Conservation (phyloP, 1,284 basidiomycete genomes). For the Cryptococcus floricola region DNA sequence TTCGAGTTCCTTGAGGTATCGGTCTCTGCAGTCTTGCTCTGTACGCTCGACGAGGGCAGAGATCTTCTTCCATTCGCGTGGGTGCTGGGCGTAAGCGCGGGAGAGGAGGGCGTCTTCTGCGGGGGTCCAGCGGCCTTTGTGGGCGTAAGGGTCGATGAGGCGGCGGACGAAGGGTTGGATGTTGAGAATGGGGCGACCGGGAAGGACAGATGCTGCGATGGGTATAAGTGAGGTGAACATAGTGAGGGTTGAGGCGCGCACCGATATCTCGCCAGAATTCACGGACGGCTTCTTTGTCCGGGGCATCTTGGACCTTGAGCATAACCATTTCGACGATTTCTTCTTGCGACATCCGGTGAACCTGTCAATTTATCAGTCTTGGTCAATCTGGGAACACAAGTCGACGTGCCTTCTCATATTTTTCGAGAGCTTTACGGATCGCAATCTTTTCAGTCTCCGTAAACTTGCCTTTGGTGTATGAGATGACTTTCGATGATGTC, state of each 20-base stretch:
- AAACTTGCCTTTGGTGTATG: constrained; percentile 36
- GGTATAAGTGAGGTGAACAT: not conserved
- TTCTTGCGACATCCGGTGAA: constrained; percentile 20
- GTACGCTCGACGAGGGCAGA: constrained; percentile 32
- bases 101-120: constrained; percentile 35
- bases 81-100: constrained; percentile 26
- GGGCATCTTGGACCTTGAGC: constrained; percentile 17
- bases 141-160: constrained; percentile 35
- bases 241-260: constrained; percentile 7
- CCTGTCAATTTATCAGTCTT: constrained; percentile 10
- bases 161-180: constrained; percentile 36
- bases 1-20: constrained; percentile 31
- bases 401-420: constrained; percentile 22
- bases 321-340: constrained; percentile 32
- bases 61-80: constrained; percentile 37
- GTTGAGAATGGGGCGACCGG: constrained; percentile 40
- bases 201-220: constrained; percentile 24
- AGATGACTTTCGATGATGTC: constrained; percentile 24
- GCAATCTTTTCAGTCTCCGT: constrained; percentile 25
- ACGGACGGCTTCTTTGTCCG: constrained; percentile 21
- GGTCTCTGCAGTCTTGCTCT: constrained; percentile 36
- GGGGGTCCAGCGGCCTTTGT: constrained; percentile 38
- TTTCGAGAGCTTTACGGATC: constrained; percentile 23
- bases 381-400: not conserved
- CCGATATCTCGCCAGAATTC: constrained; percentile 41